Evolutionary conservation across 2,329 filamentous ascomycete species (phyloP).

Genomic region (Penicillium sp.): DNA sequence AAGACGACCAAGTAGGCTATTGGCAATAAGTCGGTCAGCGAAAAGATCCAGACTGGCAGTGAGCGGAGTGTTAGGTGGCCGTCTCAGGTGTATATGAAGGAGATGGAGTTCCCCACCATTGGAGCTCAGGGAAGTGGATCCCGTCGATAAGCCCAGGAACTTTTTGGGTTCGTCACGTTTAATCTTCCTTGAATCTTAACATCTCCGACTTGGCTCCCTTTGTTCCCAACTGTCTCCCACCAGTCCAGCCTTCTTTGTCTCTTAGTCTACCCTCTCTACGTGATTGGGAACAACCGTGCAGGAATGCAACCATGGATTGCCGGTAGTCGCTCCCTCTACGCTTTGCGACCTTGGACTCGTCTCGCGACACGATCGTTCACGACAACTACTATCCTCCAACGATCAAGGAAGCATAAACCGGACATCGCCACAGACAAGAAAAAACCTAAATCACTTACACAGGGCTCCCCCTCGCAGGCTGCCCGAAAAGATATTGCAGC

Average conservation of each 20-base stretch:
- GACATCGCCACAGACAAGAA: constrained; percentile 6
- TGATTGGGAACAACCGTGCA: constrained; percentile 9
- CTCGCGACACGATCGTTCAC: constrained; percentile 31
- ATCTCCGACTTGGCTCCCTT: neutral
- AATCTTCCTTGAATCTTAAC: neutral
- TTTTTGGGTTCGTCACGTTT: constrained; percentile 7
- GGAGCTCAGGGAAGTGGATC: constrained; percentile 25
- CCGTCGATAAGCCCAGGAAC: constrained; percentile 21
- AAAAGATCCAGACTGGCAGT: neutral
- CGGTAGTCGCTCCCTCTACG: constrained; percentile 42
- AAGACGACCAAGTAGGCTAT: neutral
- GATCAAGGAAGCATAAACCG: constrained; percentile 16
- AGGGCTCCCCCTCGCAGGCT: neutral
- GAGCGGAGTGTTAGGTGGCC: constrained; percentile 16
- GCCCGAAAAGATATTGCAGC: constrained; percentile 16
- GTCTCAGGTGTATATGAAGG: constrained; percentile 29
- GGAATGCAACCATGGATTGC: constrained; percentile 43
- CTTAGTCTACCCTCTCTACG: neutral
- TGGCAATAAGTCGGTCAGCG: neutral
- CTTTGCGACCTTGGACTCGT: constrained; percentile 34
- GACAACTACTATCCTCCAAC: constrained; percentile 29
- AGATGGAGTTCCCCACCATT: constrained; percentile 30
- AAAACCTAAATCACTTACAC: neutral
- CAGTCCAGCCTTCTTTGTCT: neutral
- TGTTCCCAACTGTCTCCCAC: neutral